Base-by-base conservation (phyloP, 192 early-diverging fungal species). In the Borealophlyctis nickersoniae region DNA sequence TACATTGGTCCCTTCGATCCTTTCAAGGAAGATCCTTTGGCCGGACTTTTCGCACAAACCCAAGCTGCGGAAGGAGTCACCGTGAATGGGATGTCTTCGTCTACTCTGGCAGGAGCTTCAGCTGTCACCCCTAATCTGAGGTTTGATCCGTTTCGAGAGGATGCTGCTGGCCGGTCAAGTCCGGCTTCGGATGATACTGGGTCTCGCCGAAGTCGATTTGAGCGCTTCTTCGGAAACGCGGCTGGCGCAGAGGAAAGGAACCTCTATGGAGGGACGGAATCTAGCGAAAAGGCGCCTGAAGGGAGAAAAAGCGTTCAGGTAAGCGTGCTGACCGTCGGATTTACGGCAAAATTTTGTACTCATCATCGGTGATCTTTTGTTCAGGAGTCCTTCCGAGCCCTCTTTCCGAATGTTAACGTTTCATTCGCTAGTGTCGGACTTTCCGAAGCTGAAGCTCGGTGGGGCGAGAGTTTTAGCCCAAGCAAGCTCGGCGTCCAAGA, bases 1-100 rank as follows among this genome's bases (percentile, higher is more conserved):
- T 83, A 83, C 53, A 74, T 53, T 39, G 81, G 81, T 7, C 70
- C 76, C 2, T 80, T 83, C 61, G 69, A 83, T 73, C 81, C 81
- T 0, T 83, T 83, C 59, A 52, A 73, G 2, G 70, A 56, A 9
- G 77, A 80, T 51, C 66, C 65, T 2, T 49, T 75, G 23, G 70
- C 62, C 2, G 36, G 45, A 48, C 9, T n/a, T 48, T n/a, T 48
- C n/a, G 45, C 45, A 48, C n/a, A n/a, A 48, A 13, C 45, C 9
- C n/a, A n/a, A n/a, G n/a, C 45, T 48, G 45, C 45, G 9, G 45
- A n/a, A n/a, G 45, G 45, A n/a, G 45, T 9, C 45, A 48, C n/a
- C 45, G n/a, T 48, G 57, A 59, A 11, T 26, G 57, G 2, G 23
- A 62, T 9, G 32, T 49, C 9, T 39, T 50, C 13, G 13, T 19